These are phyloP conservation scores for Rhynchosporium secalis DNA, from an alignment of 2,329 filamentous ascomycete genomes.

Conservation along the genomic window DNA sequence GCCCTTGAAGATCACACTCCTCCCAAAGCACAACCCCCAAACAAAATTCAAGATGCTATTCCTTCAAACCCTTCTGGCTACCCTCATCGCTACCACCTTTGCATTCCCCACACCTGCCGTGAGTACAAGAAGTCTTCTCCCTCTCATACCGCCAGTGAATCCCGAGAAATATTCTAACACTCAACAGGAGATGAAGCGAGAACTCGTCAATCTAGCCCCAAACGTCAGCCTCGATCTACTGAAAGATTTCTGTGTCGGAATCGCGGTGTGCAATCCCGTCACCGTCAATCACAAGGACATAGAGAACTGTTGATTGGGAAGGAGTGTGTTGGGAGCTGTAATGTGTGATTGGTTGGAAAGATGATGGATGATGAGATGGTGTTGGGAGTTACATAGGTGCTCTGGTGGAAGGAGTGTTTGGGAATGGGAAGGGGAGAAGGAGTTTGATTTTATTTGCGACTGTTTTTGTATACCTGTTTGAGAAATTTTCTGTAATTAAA, in stretches of 20 bases:
- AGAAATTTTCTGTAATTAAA: not conserved
- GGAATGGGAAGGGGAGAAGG: too few species aligned
- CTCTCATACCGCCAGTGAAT: not conserved
- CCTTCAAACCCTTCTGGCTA: slow-evolving; percentile 2
- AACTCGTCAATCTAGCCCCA: slow-evolving; percentile 22
- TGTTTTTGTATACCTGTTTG: not conserved
- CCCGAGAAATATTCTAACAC: not conserved
- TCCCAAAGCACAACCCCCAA: not conserved
- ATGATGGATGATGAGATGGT: too few species aligned
- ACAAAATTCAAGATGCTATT: not conserved
- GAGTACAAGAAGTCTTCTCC: not conserved
- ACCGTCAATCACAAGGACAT: slow-evolving; percentile 16
- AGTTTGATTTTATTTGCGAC: not conserved
- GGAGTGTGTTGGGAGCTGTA: not conserved
- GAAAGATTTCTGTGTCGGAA: slow-evolving; percentile 27
- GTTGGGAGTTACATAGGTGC: too few species aligned
- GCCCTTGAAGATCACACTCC: too few species aligned
- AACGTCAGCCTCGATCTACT: slow-evolving; percentile 12
- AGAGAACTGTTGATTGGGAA: not conserved
- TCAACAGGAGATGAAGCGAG: slow-evolving; percentile 14
- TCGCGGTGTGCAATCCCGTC: slow-evolving; percentile 31
- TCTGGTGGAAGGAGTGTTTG: too few species aligned
- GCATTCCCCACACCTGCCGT: slow-evolving; percentile 6
- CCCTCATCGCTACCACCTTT: slow-evolving; percentile 7
- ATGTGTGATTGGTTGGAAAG: too few species aligned